phyloP scores from a whole-genome alignment of 257 asterid species.

The Solanum bulbocastanum region DNA sequence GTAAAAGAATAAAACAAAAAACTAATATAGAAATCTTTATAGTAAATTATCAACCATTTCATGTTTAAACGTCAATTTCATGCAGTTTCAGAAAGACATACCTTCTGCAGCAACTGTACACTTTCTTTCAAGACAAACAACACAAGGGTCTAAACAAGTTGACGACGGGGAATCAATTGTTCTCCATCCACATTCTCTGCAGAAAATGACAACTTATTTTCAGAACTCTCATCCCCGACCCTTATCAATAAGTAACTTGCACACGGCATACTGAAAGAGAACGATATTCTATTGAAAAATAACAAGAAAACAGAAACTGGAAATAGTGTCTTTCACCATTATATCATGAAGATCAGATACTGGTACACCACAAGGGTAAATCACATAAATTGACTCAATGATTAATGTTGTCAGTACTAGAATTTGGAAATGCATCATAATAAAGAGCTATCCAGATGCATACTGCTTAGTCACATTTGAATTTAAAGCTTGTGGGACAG shows the following conservation, averaged over 20 bases:
- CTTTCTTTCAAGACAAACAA: slow-evolving; percentile 78
- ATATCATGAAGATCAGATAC: background rate
- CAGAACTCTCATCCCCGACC: background rate
- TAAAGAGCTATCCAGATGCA: background rate
- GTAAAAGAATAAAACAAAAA: background rate
- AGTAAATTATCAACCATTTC: background rate
- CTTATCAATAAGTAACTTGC: background rate
- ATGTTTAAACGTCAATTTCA: background rate
- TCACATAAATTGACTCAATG: background rate
- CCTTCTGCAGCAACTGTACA: slow-evolving; percentile 92
- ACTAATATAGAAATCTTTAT: background rate
- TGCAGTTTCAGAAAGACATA: slow-evolving; percentile 8
- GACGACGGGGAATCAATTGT: slow-evolving; percentile 21
- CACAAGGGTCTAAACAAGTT: slow-evolving; percentile 68
- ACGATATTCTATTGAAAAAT: background rate
- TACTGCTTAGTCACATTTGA: background rate
- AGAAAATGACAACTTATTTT: background rate
- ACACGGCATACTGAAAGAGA: background rate
- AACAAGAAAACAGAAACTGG: background rate
- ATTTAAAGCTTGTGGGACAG: background rate
- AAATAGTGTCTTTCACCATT: background rate
- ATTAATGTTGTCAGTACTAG: background rate
- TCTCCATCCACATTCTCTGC: slow-evolving; percentile 82
- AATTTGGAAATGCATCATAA: background rate
- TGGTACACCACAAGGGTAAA: background rate